Conservation (phyloP, 306 rosid genomes). For the Canavalia gladiata region DNA sequence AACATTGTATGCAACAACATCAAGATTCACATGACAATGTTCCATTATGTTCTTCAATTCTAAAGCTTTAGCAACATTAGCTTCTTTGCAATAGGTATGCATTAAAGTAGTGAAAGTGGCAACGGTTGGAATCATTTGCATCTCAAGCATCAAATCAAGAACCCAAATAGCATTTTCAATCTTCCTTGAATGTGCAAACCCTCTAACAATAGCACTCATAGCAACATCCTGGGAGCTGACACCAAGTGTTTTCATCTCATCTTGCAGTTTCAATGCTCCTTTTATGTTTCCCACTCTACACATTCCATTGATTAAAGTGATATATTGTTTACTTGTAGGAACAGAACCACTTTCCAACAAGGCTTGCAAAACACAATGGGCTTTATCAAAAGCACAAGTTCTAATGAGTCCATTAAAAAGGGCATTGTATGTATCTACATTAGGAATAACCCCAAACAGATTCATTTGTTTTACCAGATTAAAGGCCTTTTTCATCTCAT, state of each 20-base stretch:
- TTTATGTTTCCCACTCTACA: constrained; percentile 75
- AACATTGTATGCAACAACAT: constrained; percentile 69
- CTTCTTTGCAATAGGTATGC: constrained; percentile 67
- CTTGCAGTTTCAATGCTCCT: constrained; percentile 71
- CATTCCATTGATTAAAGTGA: constrained; percentile 72
- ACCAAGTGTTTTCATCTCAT: constrained; percentile 67
- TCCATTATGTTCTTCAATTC: constrained; percentile 69
- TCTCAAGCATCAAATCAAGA: constrained; percentile 65
- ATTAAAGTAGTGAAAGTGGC: constrained; percentile 86
- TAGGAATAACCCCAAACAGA: constrained; percentile 53
- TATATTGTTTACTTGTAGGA: constrained; percentile 67
- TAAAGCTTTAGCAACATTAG: constrained; percentile 64
- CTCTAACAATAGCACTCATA: constrained; percentile 79
- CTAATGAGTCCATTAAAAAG: constrained; percentile 67
- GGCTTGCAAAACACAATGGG: constrained; percentile 59
- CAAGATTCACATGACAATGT: constrained; percentile 65
- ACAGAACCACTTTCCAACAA: constrained; percentile 67
- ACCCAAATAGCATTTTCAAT: constrained; percentile 65
- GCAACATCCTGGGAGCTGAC: constrained; percentile 64
- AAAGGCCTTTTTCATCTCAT: constrained; percentile 59
- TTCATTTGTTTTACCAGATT: constrained; percentile 64
- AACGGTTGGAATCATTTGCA: constrained; percentile 64
- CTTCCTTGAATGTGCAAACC: constrained; percentile 70
- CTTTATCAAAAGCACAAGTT: constrained; percentile 57
- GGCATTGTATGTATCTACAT: constrained; percentile 61